phyloP scores from a whole-genome alignment of 2,329 filamentous ascomycete species.

The Xylaria sp. region DNA sequence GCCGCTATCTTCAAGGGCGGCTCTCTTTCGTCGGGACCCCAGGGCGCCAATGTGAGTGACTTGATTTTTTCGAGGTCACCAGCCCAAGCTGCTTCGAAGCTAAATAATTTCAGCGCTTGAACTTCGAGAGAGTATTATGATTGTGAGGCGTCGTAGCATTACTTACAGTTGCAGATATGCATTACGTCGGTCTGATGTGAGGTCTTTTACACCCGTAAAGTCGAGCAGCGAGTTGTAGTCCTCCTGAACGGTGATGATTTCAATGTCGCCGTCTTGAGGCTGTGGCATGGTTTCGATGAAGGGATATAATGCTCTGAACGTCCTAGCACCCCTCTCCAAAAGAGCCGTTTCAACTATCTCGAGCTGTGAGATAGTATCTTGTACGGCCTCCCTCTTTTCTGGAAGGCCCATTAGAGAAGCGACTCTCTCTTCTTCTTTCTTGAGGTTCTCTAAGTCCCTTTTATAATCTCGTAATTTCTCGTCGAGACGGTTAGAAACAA shows the following conservation, averaged over 20 bases:
- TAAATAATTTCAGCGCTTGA: conserved; percentile 49
- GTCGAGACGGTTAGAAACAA: conserved; percentile 56
- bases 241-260: conserved; percentile 43
- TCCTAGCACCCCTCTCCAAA: conserved; percentile 70
- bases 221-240: conserved; percentile 62
- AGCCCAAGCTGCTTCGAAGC: conserved; percentile 78
- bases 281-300: conserved; percentile 52
- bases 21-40: conserved; percentile 64
- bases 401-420: conserved; percentile 47
- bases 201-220: conserved; percentile 66
- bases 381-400: conserved; percentile 68
- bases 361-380: conserved; percentile 62
- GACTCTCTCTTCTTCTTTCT: conserved; percentile 51
- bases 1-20: conserved; percentile 73
- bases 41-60: conserved; percentile 68
- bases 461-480: conserved; percentile 51
- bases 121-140: neutral
- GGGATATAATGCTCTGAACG: conserved; percentile 73
- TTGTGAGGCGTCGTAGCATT: conserved; percentile 28
- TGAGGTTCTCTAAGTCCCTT: conserved; percentile 50
- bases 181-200: conserved; percentile 63
- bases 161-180: conserved; percentile 73
- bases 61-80: conserved; percentile 77
- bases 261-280: conserved; percentile 4
- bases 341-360: conserved; percentile 66